Conservation (phyloP, 257 asterid species). For the Rauvolfia tetraphylla region DNA sequence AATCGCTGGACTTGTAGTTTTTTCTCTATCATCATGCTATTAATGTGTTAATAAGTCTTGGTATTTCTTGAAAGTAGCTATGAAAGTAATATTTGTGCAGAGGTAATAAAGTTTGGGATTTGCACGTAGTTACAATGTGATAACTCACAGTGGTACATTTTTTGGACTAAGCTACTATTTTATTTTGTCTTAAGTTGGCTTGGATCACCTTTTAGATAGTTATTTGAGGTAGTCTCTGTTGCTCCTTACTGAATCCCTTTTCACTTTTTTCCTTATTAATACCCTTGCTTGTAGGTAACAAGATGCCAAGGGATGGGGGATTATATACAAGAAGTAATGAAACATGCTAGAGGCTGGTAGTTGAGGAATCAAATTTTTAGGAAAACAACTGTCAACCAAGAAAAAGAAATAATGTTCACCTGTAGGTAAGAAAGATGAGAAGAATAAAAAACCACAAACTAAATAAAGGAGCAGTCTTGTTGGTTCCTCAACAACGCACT, state of each 20-base stretch:
- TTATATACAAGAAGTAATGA: not conserved
- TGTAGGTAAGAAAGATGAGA: not conserved
- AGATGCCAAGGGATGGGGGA: not conserved
- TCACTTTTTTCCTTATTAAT: not conserved
- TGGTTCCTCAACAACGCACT: not conserved
- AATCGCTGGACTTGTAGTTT: not conserved
- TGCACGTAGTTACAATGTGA: not conserved
- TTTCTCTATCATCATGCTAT: not conserved
- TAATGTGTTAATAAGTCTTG: not conserved
- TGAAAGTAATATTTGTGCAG: not conserved
- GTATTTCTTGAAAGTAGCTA: not conserved
- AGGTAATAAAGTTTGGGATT: not conserved
- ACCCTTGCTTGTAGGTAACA: not conserved
- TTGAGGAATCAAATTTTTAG: not conserved
- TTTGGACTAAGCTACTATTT: not conserved
- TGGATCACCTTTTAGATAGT: too few relatives aligned
- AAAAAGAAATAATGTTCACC: not conserved
- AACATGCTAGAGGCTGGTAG: not conserved
- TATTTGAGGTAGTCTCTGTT: too few relatives aligned
- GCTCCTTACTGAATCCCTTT: not conserved
- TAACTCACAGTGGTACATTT: not conserved
- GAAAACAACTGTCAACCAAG: not conserved
- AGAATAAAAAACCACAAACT: not conserved
- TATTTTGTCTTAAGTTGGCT: too few relatives aligned
- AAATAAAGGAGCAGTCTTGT: not conserved